These are phyloP conservation scores for Globisporangium sylvaticum DNA, from an alignment of 352 stramenopile species.

Conservation along the genomic window DNA sequence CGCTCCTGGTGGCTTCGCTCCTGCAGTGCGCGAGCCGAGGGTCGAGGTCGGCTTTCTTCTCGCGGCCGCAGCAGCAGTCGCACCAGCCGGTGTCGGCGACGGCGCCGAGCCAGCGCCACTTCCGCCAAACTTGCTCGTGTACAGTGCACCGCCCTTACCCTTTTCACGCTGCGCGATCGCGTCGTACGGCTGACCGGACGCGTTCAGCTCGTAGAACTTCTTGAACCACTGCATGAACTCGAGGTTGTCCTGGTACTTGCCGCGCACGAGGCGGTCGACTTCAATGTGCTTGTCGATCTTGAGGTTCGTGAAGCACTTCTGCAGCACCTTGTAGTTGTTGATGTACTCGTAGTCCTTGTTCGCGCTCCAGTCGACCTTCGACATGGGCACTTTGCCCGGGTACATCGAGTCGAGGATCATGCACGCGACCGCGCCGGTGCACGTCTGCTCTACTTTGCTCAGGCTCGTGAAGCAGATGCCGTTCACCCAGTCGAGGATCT, in stretches of 20 bases:
- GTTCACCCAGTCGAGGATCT: conserved; percentile 99
- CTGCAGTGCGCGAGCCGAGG: conserved; percentile 20
- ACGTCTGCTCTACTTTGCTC: conserved; percentile 97
- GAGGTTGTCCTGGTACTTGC: conserved; percentile 99
- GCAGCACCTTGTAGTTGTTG: conserved; percentile 99
- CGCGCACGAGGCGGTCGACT: conserved; percentile 96
- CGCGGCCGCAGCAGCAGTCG: conserved; percentile 20
- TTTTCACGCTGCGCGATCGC: conserved; percentile 87
- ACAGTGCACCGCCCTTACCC: conserved; percentile 91
- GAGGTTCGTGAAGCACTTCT: conserved; percentile 95
- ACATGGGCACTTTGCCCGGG: conserved; percentile 94
- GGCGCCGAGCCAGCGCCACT: conserved; percentile 18
- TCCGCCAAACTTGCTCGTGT: conserved; percentile 64
- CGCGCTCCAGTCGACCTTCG: conserved; percentile 96
- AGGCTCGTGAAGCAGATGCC: conserved; percentile 91
- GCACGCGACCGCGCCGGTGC: conserved; percentile 94
- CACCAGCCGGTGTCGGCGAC: conserved; percentile 21
- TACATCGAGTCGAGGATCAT: conserved; percentile 97
- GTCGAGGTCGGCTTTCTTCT: conserved; percentile 40
- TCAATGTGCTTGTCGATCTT: conserved; percentile 96
- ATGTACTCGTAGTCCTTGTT: conserved; percentile 98
- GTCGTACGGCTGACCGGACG: conserved; percentile 91
- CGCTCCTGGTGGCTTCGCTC: conserved; percentile 44
- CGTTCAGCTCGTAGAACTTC: conserved; percentile 90
- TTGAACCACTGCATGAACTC: conserved; percentile 99